Evolutionary conservation across 257 asterid genomes (phyloP).

Genomic region (Ilex aquifolium): DNA sequence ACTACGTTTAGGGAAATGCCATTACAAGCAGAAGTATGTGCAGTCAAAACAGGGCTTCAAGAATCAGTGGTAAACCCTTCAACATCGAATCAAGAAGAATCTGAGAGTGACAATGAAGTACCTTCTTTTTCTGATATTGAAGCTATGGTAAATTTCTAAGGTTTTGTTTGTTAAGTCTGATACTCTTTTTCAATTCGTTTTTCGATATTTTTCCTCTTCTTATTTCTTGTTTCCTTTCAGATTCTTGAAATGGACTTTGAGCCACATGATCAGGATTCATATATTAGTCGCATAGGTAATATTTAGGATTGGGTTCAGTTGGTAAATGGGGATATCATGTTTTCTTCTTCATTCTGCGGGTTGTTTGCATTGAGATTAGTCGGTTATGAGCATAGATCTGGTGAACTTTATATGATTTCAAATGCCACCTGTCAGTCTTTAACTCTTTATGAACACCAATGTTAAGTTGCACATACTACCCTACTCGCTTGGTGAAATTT

Average conservation of each 20-base stretch:
- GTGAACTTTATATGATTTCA: too few relatives aligned
- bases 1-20: slow-evolving; percentile 25
- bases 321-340: background rate
- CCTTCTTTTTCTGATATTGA: slow-evolving; percentile 94
- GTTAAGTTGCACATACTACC: too few relatives aligned
- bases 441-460: too few relatives aligned
- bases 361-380: too few relatives aligned
- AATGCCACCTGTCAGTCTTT: too few relatives aligned
- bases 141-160: slow-evolving; percentile 67
- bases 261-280: slow-evolving; percentile 60
- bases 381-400: too few relatives aligned
- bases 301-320: slow-evolving; percentile 13
- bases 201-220: slow-evolving; percentile 6
- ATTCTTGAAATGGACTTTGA: slow-evolving; percentile 92
- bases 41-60: slow-evolving; percentile 26
- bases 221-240: slow-evolving; percentile 39
- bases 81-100: slow-evolving; percentile 56
- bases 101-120: slow-evolving; percentile 68
- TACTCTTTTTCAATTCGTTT: slow-evolving; percentile 6
- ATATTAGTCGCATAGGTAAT: slow-evolving; percentile 47
- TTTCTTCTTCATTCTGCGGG: background rate
- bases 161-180: slow-evolving; percentile 12
- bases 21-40: slow-evolving; percentile 38
- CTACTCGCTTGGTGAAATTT: too few relatives aligned
- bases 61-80: slow-evolving; percentile 39